Evolutionary conservation across 169 alveolate species (phyloP), one percentile per base, ranked within the genome.

Genomic region (Plasmodium knowlesi): DNA sequence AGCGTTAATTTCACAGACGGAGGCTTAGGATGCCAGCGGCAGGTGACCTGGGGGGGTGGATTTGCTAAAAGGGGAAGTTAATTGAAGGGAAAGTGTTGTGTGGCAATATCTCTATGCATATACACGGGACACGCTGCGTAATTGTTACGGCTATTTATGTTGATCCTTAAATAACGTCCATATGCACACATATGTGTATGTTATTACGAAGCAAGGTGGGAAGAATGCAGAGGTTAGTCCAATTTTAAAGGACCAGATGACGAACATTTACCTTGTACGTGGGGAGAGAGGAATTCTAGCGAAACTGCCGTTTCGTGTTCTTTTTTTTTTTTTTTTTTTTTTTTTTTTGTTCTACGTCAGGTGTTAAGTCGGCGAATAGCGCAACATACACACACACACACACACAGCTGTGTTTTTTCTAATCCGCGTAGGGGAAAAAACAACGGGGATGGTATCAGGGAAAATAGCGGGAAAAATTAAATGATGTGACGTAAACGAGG

Each of bases 351-450:
- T 79, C 22, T 61, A 32, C 50, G 67, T 79, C n/a, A 79, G 82
- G 82, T 53, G 34, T 70, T 83, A 78, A 88, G 76, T 34, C 19
- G 78, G 78, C 43, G n/a, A 54, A 53, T 67, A 54, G 61, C 34
- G 22, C 37, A 73, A 85, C 76, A 74, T 34, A n/a, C n/a, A n/a
- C n/a, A n/a, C n/a, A n/a, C n/a, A 78, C 84, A 46, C 84, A 83
- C 79, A 86, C 82, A 76, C 81, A 86, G 28, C 78, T 74, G 81
- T 76, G 43, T 74, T 76, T 71, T 54, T 39, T 83, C 73, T 41
- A 43, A 32, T 70, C 70, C 82, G 8, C 72, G 37, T 70, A 43
- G 74, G 76, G 92, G 71, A 34, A 83, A 83, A 71, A 28, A 25
- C 3, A 67, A 5, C 14, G 22, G 61, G n/a, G 12, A 28, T 22